A percentile compares a stretch with the other conserved stretches of the same genome.
These are phyloP conservation scores for Heliamphora pulchella DNA, from an alignment of 179 eudicot species.

Conservation along the genomic window DNA sequence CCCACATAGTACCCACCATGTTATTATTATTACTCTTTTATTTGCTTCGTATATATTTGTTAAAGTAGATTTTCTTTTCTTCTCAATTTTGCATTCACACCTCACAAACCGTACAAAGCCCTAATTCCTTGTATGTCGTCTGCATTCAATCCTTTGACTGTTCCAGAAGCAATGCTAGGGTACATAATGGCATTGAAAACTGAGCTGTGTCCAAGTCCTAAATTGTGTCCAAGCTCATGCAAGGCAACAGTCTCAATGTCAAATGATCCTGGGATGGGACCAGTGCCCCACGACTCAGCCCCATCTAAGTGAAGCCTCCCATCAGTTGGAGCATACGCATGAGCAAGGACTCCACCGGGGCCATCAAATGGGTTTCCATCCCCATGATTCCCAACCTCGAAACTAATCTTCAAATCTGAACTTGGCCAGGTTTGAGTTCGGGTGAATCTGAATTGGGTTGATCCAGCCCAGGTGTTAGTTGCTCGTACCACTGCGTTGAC, in stretches of 20 bases:
- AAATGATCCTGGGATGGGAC: neutral
- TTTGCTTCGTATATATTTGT: too few relatives aligned
- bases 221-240: slow-evolving; percentile 14
- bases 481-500: slow-evolving; percentile 13
- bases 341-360: slow-evolving; percentile 17
- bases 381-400: slow-evolving; percentile 24
- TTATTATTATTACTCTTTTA: too few relatives aligned
- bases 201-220: neutral
- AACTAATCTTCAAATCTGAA: slow-evolving; percentile 24
- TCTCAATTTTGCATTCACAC: neutral
- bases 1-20: too few relatives aligned
- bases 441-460: neutral
- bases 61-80: too few relatives aligned
- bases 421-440: neutral
- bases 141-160: neutral
- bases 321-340: neutral
- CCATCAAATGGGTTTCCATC: slow-evolving; percentile 29
- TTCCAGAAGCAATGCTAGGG: neutral
- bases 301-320: slow-evolving; percentile 13
- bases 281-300: neutral
- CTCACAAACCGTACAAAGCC: neutral
- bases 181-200: slow-evolving; percentile 18
- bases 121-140: slow-evolving; percentile 17
- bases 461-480: slow-evolving; percentile 22
- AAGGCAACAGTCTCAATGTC: slow-evolving; percentile 12